These are phyloP conservation scores for Epicoccum nigrum DNA, from an alignment of 2,329 filamentous ascomycete species.

Conservation along the genomic window DNA sequence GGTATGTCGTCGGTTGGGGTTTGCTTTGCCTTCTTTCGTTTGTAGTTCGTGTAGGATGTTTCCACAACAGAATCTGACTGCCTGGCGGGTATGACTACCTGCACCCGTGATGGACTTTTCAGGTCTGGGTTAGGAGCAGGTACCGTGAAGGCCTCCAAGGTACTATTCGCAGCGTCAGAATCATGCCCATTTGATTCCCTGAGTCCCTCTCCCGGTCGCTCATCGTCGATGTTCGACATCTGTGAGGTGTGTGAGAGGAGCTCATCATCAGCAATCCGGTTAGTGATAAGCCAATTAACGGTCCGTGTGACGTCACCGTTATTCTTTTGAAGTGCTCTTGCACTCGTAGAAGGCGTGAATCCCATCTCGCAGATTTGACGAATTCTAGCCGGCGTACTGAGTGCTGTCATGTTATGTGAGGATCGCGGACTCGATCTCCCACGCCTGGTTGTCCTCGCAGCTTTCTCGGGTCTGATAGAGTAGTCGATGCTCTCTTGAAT, in stretches of 20 bases:
- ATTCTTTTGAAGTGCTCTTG: slow-evolving; percentile 32
- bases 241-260: slow-evolving; percentile 24
- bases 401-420: slow-evolving; percentile 5
- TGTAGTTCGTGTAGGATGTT: slow-evolving; percentile 22
- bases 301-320: slow-evolving; percentile 38
- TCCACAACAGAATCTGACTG: slow-evolving; percentile 8
- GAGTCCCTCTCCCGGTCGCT: not conserved
- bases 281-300: slow-evolving; percentile 42
- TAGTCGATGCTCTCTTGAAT: slow-evolving; percentile 35
- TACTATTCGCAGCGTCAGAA: too few relatives aligned
- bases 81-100: slow-evolving; percentile 33
- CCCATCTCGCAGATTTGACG: slow-evolving; percentile 46
- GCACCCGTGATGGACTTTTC: slow-evolving; percentile 29
- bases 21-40: slow-evolving; percentile 30
- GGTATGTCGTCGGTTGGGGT: not conserved
- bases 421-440: slow-evolving; percentile 28
- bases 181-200: too few relatives aligned
- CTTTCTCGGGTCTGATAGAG: slow-evolving; percentile 38
- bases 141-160: too few relatives aligned
- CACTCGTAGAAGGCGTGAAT: slow-evolving; percentile 40
- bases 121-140: not conserved
- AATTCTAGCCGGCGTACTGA: slow-evolving; percentile 37
- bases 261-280: slow-evolving; percentile 36
- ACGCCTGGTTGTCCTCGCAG: slow-evolving; percentile 28
- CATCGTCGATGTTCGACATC: not conserved